Evolutionary conservation across 345 rosid genomes (phyloP).

Genomic region (Dipteronia sinensis): DNA sequence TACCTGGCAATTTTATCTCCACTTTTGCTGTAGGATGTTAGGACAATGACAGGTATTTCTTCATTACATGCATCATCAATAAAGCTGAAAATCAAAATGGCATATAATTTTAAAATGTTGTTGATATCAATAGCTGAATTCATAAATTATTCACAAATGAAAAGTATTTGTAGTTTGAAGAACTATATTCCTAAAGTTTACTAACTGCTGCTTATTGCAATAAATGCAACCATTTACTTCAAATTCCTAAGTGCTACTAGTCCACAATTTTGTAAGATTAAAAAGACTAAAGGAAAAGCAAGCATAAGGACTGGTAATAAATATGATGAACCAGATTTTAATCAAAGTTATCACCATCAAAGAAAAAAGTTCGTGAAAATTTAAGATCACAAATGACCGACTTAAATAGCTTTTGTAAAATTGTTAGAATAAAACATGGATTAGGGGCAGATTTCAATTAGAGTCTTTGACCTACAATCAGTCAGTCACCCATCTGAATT

Average conservation of each 20-base stretch:
- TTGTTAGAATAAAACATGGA: not conserved
- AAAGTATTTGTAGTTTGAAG: not conserved
- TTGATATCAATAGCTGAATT: not conserved
- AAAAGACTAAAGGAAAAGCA: not conserved
- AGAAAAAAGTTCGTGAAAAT: not conserved
- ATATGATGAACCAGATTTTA: not conserved
- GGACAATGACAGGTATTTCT: constrained; percentile 65
- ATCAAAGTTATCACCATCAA: not conserved
- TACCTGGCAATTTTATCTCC: constrained; percentile 85
- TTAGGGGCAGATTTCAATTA: not conserved
- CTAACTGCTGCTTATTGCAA: not conserved
- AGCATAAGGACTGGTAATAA: not conserved
- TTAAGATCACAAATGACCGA: not conserved
- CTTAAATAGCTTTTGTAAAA: not conserved
- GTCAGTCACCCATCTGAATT: not conserved
- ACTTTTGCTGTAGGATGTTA: constrained; percentile 64
- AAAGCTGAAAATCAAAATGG: constrained; percentile 55
- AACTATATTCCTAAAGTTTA: not conserved
- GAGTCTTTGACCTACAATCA: not conserved
- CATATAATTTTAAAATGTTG: not conserved
- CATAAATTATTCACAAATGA: not conserved
- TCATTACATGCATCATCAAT: constrained; percentile 63
- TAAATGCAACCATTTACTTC: not conserved
- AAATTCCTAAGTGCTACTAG: not conserved
- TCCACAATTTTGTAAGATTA: not conserved